Conservation (phyloP, 345 rosid species). For the Euclidium syriacum region DNA sequence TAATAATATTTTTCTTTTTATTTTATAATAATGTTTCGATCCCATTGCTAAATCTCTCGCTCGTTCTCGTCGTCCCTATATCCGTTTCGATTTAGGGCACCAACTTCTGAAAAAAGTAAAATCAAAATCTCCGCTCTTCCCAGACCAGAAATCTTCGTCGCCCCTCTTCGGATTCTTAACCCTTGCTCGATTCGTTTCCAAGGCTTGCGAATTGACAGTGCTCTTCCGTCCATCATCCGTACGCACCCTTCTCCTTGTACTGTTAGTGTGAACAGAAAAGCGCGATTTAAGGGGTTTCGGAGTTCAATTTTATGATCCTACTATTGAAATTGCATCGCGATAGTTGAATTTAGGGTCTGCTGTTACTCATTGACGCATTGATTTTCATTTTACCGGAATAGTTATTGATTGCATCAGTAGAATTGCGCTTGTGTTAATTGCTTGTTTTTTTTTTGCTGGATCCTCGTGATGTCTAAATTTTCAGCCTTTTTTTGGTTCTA, state of each 20-base stretch:
- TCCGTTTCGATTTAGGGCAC: constrained; percentile 35
- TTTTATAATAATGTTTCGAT: constrained; percentile 6
- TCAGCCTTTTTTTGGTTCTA: not conserved
- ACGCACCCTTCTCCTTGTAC: constrained; percentile 2
- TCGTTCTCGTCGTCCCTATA: not conserved
- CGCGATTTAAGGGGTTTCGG: constrained; percentile 21
- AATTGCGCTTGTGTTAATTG: not conserved
- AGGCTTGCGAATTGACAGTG: constrained; percentile 11
- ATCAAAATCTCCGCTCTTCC: constrained; percentile 13
- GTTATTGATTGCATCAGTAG: not conserved
- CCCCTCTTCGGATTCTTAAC: not conserved
- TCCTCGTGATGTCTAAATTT: not conserved
- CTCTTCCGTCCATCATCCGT: not conserved
- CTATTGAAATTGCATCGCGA: not conserved
- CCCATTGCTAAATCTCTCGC: constrained; percentile 14
- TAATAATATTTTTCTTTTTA: not conserved
- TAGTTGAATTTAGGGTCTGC: not conserved
- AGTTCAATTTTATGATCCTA: not conserved
- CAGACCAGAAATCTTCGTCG: not conserved
- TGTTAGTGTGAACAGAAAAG: constrained; percentile 2
- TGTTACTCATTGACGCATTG: not conserved
- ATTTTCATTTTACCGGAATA: not conserved
- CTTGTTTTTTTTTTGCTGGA: not conserved
- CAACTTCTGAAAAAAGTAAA: not conserved
- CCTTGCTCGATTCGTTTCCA: not conserved